Percentiles rank a stretch among this genome's conserved stretches.
phyloP scores from a whole-genome alignment of 225 moss, liverwort and hornwort species.

The Asterella californica region DNA sequence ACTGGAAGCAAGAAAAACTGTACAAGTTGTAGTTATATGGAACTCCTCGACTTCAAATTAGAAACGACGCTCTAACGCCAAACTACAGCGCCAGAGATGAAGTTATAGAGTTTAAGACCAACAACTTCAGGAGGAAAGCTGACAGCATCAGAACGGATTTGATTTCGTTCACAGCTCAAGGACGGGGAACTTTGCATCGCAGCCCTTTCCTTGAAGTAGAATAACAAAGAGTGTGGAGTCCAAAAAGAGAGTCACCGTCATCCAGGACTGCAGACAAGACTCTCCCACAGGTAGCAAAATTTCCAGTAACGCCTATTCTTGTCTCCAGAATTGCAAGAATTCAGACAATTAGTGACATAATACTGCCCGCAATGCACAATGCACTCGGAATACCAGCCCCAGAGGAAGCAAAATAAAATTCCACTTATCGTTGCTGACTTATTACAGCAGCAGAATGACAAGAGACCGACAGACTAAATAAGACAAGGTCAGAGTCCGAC shows the following conservation, averaged over 20 bases:
- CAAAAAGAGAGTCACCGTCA: neutral
- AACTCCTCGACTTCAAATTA: neutral
- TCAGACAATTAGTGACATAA: too few species aligned
- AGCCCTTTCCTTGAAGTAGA: neutral
- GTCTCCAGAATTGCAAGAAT: neutral
- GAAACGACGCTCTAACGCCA: neutral
- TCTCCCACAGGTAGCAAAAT: neutral
- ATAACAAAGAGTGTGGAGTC: neutral
- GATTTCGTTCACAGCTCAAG: too few species aligned
- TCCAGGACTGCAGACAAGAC: neutral
- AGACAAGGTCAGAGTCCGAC: constrained; percentile 22
- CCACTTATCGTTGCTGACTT: neutral
- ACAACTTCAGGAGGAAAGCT: too few species aligned
- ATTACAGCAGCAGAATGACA: neutral
- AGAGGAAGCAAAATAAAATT: neutral
- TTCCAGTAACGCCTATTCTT: too few species aligned
- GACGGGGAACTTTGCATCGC: neutral
- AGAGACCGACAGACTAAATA: neutral
- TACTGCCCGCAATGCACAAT: neutral
- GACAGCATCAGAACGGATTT: too few species aligned
- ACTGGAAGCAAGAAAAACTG: neutral
- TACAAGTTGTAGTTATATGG: neutral
- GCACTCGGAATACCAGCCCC: neutral
- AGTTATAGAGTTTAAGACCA: too few species aligned
- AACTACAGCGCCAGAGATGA: too few species aligned